Conservation (phyloP, 257 asterid species). For the Solanum pinnatisectum region DNA sequence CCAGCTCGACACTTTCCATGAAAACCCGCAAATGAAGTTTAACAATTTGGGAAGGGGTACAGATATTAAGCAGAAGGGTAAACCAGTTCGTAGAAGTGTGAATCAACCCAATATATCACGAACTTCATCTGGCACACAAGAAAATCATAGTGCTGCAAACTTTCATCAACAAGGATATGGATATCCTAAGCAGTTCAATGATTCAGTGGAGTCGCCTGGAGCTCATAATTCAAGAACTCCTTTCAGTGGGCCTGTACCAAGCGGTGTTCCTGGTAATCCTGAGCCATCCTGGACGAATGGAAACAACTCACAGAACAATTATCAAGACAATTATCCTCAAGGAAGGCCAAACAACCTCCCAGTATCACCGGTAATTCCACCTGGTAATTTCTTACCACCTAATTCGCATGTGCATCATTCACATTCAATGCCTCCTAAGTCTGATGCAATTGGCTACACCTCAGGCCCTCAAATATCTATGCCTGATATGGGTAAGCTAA, state of each 20-base stretch:
- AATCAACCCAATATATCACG: conserved; percentile 49
- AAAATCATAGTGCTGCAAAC: conserved; percentile 38
- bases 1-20: conserved; percentile 47
- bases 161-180: conserved; percentile 39
- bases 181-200: conserved; percentile 46
- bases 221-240: conserved; percentile 27
- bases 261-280: conserved; percentile 17
- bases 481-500: conserved; percentile 27
- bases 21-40: conserved; percentile 49
- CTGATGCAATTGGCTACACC: conserved; percentile 22
- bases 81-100: conserved; percentile 37
- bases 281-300: conserved; percentile 33
- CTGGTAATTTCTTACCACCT: conserved; percentile 21
- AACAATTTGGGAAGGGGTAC: conserved; percentile 62
- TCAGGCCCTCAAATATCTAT: conserved; percentile 15
- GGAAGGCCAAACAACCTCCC: conserved; percentile 34
- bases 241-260: conserved; percentile 28
- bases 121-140: conserved; percentile 52
- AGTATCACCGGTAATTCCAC: conserved; percentile 27
- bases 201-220: conserved; percentile 41
- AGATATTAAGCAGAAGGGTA: conserved; percentile 57
- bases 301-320: conserved; percentile 35
- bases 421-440: conserved; percentile 9
- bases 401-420: conserved; percentile 9
- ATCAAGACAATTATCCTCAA: conserved; percentile 46